Evolutionary conservation across 2,329 filamentous ascomycete species (phyloP).

Genomic region (Verticillium tricorpus): DNA sequence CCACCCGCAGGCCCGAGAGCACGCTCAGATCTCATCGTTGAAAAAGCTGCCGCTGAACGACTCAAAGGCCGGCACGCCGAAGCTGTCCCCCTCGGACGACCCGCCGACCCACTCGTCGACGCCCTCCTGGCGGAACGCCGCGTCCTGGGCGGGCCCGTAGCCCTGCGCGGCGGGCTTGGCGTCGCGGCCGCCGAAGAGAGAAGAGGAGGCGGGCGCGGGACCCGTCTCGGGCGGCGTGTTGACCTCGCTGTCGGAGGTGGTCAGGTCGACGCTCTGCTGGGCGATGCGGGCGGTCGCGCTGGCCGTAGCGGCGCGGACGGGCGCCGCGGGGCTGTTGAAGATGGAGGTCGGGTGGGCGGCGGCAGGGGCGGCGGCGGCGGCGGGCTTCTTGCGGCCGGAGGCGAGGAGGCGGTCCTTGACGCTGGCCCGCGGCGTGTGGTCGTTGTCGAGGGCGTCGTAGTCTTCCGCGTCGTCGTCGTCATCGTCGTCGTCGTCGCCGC

Average conservation of each 20-base stretch:
- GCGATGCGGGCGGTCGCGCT: constrained; percentile 10
- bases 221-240: constrained; percentile 8
- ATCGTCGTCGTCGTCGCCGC: constrained; percentile 21
- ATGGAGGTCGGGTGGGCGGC: not conserved
- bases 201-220: constrained; percentile 2
- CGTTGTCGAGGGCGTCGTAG: constrained; percentile 28
- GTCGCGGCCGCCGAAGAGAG: constrained; percentile 2
- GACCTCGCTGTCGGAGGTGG: constrained; percentile 13
- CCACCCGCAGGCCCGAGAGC: too few relatives aligned
- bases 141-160: not conserved
- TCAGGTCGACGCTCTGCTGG: constrained; percentile 11
- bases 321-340: constrained; percentile 7
- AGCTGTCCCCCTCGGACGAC: not conserved
- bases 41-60: not conserved
- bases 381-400: constrained; percentile 1
- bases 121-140: too few relatives aligned
- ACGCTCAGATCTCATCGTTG: not conserved
- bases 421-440: constrained; percentile 31
- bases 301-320: constrained; percentile 12
- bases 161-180: constrained; percentile 1
- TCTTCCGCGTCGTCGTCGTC: constrained; percentile 20
- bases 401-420: constrained; percentile 8
- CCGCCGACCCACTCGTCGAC: not conserved
- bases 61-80: not conserved
- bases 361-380: not conserved